Percentiles rank a stretch among this genome's conserved stretches.
These are phyloP conservation scores for Acanthamoeba lenticulata DNA, from an alignment of 208 protist genomes.

Conservation along the genomic window DNA sequence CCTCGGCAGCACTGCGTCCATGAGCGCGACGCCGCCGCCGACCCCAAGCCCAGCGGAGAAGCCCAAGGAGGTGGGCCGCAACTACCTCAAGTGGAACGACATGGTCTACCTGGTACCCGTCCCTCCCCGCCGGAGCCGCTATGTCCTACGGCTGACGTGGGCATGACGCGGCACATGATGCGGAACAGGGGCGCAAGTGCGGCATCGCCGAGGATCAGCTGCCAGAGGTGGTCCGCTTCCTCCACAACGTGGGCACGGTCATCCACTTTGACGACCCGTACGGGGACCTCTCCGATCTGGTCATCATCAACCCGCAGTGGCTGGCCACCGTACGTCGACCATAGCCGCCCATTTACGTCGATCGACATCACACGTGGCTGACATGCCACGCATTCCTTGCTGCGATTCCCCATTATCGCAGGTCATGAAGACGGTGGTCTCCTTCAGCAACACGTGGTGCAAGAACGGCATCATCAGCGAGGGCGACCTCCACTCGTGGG, in stretches of 20 bases:
- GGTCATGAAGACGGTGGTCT: constrained; percentile 38
- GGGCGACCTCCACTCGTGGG: constrained; percentile 39
- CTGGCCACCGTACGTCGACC: not conserved
- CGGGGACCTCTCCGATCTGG: constrained; percentile 1
- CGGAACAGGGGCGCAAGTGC: not conserved
- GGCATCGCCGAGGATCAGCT: constrained; percentile 5
- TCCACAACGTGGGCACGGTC: constrained; percentile 39
- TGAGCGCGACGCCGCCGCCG: too few relatives aligned
- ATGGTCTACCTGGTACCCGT: constrained; percentile 10
- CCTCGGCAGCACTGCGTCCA: not conserved
- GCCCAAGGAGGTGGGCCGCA: not conserved
- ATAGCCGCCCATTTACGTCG: too few relatives aligned
- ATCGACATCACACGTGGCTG: not conserved
- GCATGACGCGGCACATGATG: not conserved
- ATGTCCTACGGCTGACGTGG: not conserved
- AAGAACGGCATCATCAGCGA: constrained; percentile 58
- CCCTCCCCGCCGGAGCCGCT: not conserved
- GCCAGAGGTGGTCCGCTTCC: constrained; percentile 16
- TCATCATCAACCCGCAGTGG: constrained; percentile 55
- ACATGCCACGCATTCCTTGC: not conserved
- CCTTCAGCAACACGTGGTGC: constrained; percentile 57
- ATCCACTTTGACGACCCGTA: constrained; percentile 20
- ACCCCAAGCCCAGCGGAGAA: not conserved
- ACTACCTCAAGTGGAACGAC: constrained; percentile 28
- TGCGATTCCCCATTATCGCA: not conserved